These are phyloP conservation scores for Solanum gracilifrons DNA, from an alignment of 257 asterid genomes.

Conservation along the genomic window DNA sequence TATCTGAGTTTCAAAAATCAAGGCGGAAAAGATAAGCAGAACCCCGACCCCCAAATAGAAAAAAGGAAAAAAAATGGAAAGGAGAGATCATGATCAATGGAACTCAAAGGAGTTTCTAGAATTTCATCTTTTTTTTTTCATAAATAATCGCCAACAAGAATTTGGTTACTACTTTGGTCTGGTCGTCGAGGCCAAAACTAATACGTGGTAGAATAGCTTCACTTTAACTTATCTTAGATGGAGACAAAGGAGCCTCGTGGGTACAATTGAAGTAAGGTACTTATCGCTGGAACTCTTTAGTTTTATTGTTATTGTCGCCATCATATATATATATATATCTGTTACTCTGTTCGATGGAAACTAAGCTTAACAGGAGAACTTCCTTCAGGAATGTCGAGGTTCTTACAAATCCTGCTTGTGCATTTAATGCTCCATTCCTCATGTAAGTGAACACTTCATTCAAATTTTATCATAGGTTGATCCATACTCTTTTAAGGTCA, in stretches of 20 bases:
- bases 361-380: neutral
- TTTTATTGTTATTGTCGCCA: neutral
- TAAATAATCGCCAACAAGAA: neutral
- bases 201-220: neutral
- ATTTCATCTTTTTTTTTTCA: neutral
- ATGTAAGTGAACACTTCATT: neutral
- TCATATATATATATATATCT: neutral
- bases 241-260: neutral
- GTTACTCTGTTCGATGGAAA: neutral
- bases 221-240: neutral
- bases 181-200: neutral
- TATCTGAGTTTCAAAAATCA: neutral
- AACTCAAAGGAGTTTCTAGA: neutral
- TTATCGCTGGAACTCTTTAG: neutral
- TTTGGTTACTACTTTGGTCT: neutral
- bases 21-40: neutral
- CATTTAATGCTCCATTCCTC: neutral
- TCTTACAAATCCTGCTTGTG: neutral
- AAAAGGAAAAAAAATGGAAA: neutral
- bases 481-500: neutral
- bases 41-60: neutral
- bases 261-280: neutral
- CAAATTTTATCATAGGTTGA: neutral
- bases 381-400: neutral
- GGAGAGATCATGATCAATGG: neutral